A percentile compares a stretch with the other conserved stretches of the same genome.
Evolutionary conservation across 805 yeast genomes (phyloP).

Genomic region (Teunomyces atbi): DNA sequence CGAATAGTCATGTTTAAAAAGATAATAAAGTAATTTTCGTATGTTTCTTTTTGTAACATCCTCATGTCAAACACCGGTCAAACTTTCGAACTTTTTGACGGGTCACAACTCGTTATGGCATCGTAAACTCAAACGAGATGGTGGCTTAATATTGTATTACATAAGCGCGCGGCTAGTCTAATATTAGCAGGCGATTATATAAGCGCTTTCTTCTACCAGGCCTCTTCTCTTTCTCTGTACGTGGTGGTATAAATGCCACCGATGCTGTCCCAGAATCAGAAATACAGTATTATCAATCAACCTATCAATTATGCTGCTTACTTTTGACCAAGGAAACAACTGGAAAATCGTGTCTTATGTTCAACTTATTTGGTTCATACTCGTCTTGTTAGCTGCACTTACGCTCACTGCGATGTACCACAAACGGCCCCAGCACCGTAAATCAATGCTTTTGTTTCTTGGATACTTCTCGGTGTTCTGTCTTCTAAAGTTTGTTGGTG

Average conservation of each 20-base stretch:
- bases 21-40: not conserved
- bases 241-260: not conserved
- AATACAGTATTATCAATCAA: too few relatives aligned
- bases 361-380: conserved; percentile 8
- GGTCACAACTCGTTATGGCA: too few relatives aligned
- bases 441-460: conserved; percentile 1
- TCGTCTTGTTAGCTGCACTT: not conserved
- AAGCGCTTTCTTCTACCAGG: not conserved
- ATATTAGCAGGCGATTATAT: not conserved
- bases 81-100: too few relatives aligned
- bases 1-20: not conserved
- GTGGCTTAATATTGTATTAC: too few relatives aligned
- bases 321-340: not conserved
- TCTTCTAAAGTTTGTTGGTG: conserved; percentile 7
- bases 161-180: not conserved
- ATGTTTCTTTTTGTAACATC: too few relatives aligned
- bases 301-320: not conserved
- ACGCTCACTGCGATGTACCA: not conserved
- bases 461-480: conserved; percentile 5
- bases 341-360: conserved; percentile 10
- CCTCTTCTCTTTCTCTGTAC: too few relatives aligned
- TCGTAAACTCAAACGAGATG: too few relatives aligned
- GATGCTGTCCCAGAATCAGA: too few relatives aligned
- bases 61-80: too few relatives aligned
- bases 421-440: not conserved